These are phyloP conservation scores for Darksidea phi DNA, from an alignment of 495 filamentous ascomycete species.

Conservation along the genomic window DNA sequence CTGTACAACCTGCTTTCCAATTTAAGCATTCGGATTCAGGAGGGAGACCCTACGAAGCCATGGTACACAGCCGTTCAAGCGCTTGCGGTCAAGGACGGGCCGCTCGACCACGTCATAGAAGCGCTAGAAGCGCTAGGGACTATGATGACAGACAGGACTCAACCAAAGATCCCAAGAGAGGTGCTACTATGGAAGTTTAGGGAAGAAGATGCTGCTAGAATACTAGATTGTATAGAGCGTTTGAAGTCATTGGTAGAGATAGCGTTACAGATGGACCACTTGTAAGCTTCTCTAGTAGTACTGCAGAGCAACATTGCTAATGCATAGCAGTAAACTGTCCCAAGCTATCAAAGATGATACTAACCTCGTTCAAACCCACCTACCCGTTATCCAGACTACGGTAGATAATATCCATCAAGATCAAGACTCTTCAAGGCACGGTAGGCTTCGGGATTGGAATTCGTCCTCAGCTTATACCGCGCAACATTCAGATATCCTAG, in stretches of 20 bases:
- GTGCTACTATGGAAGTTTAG: too few species aligned
- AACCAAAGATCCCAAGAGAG: too few species aligned
- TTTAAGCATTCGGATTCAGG: slow-evolving; percentile 33
- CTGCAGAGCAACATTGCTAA: background rate
- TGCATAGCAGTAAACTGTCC: slow-evolving; percentile 11
- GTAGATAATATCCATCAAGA: slow-evolving; percentile 2
- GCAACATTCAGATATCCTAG: slow-evolving; percentile 42
- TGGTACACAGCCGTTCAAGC: slow-evolving; percentile 30
- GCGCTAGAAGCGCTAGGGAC: slow-evolving; percentile 31
- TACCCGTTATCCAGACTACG: slow-evolving; percentile 2
- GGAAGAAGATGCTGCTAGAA: too few species aligned
- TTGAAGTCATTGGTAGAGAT: too few species aligned
- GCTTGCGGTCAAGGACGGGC: slow-evolving; percentile 32
- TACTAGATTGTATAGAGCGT: too few species aligned
- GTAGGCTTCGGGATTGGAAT: too few species aligned
- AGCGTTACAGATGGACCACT: slow-evolving; percentile 39
- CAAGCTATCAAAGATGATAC: slow-evolving; percentile 13
- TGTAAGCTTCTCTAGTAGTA: slow-evolving; percentile 29
- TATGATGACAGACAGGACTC: too few species aligned
- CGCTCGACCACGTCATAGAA: slow-evolving; percentile 33
- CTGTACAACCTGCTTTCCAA: slow-evolving; percentile 33
- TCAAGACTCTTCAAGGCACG: background rate
- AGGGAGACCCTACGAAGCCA: slow-evolving; percentile 19
- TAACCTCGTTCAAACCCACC: background rate
- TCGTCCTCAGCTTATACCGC: slow-evolving; percentile 19